Evolutionary conservation across 148 eudicot species (phyloP), one percentile per base, ranked within the genome.

Genomic region (Camellia granthamiana): DNA sequence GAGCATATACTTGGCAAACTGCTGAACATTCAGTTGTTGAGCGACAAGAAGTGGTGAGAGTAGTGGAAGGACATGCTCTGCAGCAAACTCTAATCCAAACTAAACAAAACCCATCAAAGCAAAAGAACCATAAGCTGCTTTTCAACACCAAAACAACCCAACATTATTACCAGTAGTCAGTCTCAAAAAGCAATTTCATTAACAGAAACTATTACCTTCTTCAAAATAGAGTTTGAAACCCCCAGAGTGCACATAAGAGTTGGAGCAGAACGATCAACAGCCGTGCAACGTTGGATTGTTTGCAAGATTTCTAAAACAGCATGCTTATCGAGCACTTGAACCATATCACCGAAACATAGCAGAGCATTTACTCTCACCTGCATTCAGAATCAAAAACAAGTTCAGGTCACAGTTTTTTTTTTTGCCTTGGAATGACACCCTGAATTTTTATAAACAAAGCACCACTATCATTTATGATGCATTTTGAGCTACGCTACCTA

Each of bases 291-390:
- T 78, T 96, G 97, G 75, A 96, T 90, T 23, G 99, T 96, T 80
- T 92, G 93, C 81, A 96, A 84, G 75, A 93, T 85, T 3, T 86
- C 94, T 84, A 91, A 72, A 64, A 87, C 91, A 72, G 97, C 88
- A 69, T 47, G 89, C 83, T 92, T 96, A 78, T 96, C 99, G 52
- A 96, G 97, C 72, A 87, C 81, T 78, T 87, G 89, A 74, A 96
- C 86, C 92, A 96, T 85, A 82, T 93, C 98, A 55, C 95, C 86
- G 21, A 96, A 87, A 89, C 97, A 96, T 80, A 93, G 81, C 77
- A 96, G 87, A 73, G 95, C 97, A 88, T 96, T 93, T 79, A 96
- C 99, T 83, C 99, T 89, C 83, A 96, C 99, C 99, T 96, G 93
- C 84, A 81, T 83, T 73, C 77, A 81, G 73, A 81, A 77, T 19